Base-by-base conservation (phyloP, 768 basidiomycete species). In the Russula brevipes region DNA sequence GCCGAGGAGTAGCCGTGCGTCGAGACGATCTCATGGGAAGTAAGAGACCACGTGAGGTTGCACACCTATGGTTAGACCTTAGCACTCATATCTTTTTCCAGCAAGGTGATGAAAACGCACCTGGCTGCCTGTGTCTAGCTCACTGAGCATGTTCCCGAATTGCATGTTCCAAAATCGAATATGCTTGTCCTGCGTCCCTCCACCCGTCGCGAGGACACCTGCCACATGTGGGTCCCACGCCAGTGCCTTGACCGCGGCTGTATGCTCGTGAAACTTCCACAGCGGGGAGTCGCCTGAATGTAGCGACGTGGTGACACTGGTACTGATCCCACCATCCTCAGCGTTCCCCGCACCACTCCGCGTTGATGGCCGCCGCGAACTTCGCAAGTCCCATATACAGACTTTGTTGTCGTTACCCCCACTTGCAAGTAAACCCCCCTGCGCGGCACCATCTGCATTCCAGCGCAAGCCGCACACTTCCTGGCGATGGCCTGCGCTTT, bases 351-450 rank as follows among this genome's bases (percentile, higher is more conserved):
- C 53, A 17, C 63, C 60, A 24, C 47, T 61, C 35, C 62, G 58
- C 11, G 70, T 68, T 19, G 70, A 65, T 1, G 65, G 74, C 52
- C 84, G 74, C 68, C 79, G 78, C 6, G 83, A 82, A 9, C 88
- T 89, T 60, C 90, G 81, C 59, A 93, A 76, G 72, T 98, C 94
- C 92, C 95, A 99, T 57, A 99, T 94, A 69, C 92, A 94, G 17
- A 99, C 91, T 77, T 98, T 98, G 76, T 99, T 99, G 75, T 99
- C 96, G 72, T 99, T 99, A 0, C 96, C 96, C 2, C 96, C 96
- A 67, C 89, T 93, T 3, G 96, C 96, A 4, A 99, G 82, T 36
- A 80, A 80, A 8, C 86, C 86, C 8, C 73, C 72, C 66, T 79
- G 69, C 55, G 74, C 63, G 42, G 77, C 75, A 47, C 78, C 79